Base-by-base conservation (phyloP, 2,329 filamentous ascomycete species). In the Elsinoe arachidis region DNA sequence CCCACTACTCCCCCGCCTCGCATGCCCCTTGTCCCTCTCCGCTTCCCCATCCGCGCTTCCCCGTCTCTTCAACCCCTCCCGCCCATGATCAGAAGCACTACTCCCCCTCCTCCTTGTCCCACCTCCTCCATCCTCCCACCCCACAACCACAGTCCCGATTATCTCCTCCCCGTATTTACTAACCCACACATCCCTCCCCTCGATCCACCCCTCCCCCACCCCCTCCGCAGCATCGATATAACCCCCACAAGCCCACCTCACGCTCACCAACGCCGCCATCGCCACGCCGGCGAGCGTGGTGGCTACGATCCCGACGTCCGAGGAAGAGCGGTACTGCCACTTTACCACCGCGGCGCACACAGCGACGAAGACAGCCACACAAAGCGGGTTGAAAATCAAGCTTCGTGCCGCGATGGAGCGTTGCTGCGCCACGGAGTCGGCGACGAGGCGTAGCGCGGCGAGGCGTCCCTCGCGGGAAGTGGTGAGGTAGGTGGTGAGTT, bases 391-490 rank as follows among this genome's bases (percentile, higher is more conserved):
- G 64, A 80, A 81, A 60, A 88, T 75, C 59, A 93, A 74, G 61
- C 81, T 74, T 56, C 75, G 74, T 41, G 83, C 81, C 17, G 87
- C 83, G 7, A 79, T 73, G 68, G 89, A 85, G 61, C 86, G 83
- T 76, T 93, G 90, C 72, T 95, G 86, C 35, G 88, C 87, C 52
- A 95, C 81, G 59, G 85, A 89, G 71, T 92, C 88, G 60, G 89
- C 86, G 38, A 95, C 79, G 17, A 95, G 80, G 61, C 81, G 80
- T 54, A 95, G 76, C 15, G 85, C 85, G 57, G 83, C 78, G 61
- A 83, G 73, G 67, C 85, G 83, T 68, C 90, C 86, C 54, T 76
- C 68, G 52, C 81, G 74, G 52, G 70, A 65, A 53, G 68, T 68
- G 21, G 76, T 69, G 12, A 73, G 69, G 63, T 82, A 80, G 54